Evolutionary conservation across 176 grass and related monocot genomes (phyloP).

Genomic region (Avena insularis): DNA sequence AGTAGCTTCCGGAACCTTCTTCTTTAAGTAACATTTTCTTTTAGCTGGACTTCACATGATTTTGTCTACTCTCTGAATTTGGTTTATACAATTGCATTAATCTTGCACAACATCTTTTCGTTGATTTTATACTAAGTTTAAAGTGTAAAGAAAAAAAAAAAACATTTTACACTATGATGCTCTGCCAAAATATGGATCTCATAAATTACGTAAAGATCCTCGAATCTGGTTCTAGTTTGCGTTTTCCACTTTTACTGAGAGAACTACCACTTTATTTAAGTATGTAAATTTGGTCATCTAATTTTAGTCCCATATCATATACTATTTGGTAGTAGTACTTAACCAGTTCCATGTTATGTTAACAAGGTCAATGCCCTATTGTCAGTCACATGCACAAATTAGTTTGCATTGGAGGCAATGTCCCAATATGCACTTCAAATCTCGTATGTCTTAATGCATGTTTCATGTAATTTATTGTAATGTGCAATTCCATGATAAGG

Average conservation of each 20-base stretch:
- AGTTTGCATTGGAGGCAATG: background rate
- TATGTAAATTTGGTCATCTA: conserved; percentile 12
- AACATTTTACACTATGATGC: background rate
- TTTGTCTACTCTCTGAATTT: conserved; percentile 11
- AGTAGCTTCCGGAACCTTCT: conserved; percentile 14
- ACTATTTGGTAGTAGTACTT: background rate
- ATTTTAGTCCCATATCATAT: background rate
- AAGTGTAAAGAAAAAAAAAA: background rate
- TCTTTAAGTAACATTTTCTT: background rate
- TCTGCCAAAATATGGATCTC: background rate
- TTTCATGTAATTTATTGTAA: conserved; percentile 32
- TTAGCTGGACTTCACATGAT: conserved; percentile 1
- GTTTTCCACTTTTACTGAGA: conserved; percentile 16
- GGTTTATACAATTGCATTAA: conserved; percentile 3
- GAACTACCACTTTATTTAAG: background rate
- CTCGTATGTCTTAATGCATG: background rate
- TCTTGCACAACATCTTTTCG: conserved; percentile 4
- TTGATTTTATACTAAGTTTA: background rate
- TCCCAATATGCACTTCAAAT: conserved; percentile 15
- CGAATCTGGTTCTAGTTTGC: background rate
- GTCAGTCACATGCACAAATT: conserved; percentile 31
- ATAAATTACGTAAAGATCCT: background rate
- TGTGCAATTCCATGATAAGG: conserved; percentile 23
- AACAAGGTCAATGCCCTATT: conserved; percentile 24
- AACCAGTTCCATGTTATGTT: conserved; percentile 14